Base-by-base conservation (phyloP, 75 land plant species). In the Selaginella moellendorffii region DNA sequence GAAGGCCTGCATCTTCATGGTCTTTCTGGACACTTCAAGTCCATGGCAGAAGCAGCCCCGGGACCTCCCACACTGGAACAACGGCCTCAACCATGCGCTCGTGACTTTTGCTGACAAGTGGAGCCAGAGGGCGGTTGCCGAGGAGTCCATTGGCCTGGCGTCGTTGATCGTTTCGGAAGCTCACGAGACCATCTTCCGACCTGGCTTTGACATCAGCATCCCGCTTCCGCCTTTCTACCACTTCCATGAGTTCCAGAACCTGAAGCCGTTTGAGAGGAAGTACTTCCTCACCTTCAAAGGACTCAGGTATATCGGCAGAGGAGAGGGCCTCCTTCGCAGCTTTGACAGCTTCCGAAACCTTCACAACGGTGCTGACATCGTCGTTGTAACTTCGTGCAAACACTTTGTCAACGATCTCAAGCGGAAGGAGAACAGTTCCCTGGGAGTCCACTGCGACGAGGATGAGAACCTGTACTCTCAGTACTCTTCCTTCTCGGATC, bases 201-300 rank as follows among this genome's bases (percentile, higher is more conserved):
- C 78, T 23, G 78, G 75, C n/a, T 76, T 76, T 26, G 78, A 76
- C 63, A 76, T 76, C 28, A 67, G 74, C 71, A 67, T 76, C 22
- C 65, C 78, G 1, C 67, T n/a, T 2, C 78, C 74, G 21, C 68
- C 68, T 0, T 22, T 63, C 10, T 12, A 52, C 20, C 74, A 61
- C 53, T 17, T 72, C 20, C 29, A 22, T 9, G 70, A 67, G 27
- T 52, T 76, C 1, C 62, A 67, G 52, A 19, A 20, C 21, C 2
- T 65, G 52, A 36, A 23, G 1, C 53, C 74, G 0, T 71, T 71
- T 9, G 62, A 71, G 24, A 30, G 71, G 36, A 71, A 65, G 18
- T 71, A 71, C 63, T 24, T 71, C 8, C 56, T 68, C 0, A 72
- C 78, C 8, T 76, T 76, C 54, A 26, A 70, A 26, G 78, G 78